phyloP scores from a whole-genome alignment of 2,329 filamentous ascomycete genomes.

The Cladosporium colombiae region DNA sequence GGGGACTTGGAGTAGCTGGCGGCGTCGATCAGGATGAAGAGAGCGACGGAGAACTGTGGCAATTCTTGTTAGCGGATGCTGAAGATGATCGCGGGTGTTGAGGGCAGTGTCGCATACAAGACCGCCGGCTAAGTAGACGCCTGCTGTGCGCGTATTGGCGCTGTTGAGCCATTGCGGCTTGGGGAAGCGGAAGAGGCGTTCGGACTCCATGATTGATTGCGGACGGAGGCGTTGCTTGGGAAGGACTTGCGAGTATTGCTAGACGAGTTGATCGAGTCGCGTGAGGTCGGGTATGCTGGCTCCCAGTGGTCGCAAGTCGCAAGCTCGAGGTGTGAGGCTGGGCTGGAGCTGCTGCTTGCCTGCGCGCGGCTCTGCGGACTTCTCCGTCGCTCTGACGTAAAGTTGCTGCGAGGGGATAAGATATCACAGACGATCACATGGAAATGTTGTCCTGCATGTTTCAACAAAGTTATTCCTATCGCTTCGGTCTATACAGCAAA shows the following conservation, averaged over 20 bases:
- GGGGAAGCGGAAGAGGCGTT: conserved; percentile 66
- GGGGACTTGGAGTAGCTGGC: conserved; percentile 63
- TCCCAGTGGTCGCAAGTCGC: not conserved
- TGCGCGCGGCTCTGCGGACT: conserved; percentile 11
- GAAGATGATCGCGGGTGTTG: not conserved
- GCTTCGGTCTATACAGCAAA: not conserved
- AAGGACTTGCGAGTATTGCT: not conserved
- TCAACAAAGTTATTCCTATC: not conserved
- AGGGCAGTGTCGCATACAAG: conserved; percentile 49
- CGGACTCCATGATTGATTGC: conserved; percentile 44
- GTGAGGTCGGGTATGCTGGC: conserved; percentile 12
- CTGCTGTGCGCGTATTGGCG: conserved; percentile 62
- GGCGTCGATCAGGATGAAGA: conserved; percentile 70
- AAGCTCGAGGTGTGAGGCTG: conserved; percentile 13
- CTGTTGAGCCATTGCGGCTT: conserved; percentile 69
- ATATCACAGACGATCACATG: conserved; percentile 9
- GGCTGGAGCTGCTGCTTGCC: not conserved
- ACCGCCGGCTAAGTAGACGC: conserved; percentile 67
- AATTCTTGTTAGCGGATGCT: not conserved
- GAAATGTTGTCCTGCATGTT: not conserved
- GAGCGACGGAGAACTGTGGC: conserved; percentile 64
- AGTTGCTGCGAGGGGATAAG: not conserved
- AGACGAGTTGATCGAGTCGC: conserved; percentile 2
- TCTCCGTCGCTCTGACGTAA: conserved; percentile 4
- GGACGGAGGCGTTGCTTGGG: not conserved